A percentile compares a stretch with the other conserved stretches of the same genome.
phyloP scores from a whole-genome alignment of 345 rosid genomes.

The Noccaea bulbosa region DNA sequence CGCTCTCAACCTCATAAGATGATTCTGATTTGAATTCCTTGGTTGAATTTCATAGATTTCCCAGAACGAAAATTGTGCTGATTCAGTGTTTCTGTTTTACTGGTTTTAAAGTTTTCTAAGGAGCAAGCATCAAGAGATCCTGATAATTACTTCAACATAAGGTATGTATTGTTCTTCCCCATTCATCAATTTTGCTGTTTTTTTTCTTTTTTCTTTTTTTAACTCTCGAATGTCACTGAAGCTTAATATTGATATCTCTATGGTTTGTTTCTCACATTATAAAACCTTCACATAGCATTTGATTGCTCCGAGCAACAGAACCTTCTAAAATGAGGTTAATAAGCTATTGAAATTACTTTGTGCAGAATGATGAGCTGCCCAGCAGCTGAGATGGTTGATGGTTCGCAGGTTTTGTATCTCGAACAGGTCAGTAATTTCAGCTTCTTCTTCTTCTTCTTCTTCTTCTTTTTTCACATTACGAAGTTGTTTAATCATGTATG shows the following conservation, averaged over 20 bases:
- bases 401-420: conserved; percentile 70
- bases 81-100: conserved; percentile 12
- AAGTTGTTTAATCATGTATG: not conserved
- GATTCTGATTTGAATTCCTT: too few relatives aligned
- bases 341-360: conserved; percentile 1
- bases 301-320: not conserved
- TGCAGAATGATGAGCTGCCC: conserved; percentile 79
- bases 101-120: conserved; percentile 61
- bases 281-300: not conserved
- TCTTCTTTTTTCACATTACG: conserved; percentile 6
- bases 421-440: conserved; percentile 59
- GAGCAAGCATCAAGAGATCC: conserved; percentile 94
- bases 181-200: not conserved
- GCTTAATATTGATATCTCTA: not conserved
- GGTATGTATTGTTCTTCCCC: conserved; percentile 48
- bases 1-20: not conserved
- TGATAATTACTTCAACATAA: conserved; percentile 86
- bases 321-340: not conserved
- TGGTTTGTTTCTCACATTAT: not conserved
- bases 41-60: not conserved
- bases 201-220: not conserved
- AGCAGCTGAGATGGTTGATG: conserved; percentile 88
- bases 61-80: not conserved
- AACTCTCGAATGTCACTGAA: not conserved
- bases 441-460: conserved; percentile 5